Percentiles rank a stretch among this genome's conserved stretches.
Conservation (phyloP, 73 alveolate species). For the Paramecium sexaurelia region DNA sequence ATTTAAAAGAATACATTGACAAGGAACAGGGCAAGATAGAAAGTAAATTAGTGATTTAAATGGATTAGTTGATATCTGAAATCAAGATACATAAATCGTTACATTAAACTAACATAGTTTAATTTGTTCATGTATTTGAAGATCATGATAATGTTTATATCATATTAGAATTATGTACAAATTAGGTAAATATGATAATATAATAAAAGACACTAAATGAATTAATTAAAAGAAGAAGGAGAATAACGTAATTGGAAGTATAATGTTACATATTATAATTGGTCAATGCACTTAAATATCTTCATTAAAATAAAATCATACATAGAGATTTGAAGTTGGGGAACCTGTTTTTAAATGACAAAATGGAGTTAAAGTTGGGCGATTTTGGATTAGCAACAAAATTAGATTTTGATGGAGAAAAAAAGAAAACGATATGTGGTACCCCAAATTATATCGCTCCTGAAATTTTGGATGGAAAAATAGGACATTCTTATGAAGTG, state of each 20-base stretch:
- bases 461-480: slow-evolving; percentile 92
- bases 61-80: slow-evolving; percentile 84
- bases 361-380: slow-evolving; percentile 98
- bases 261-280: slow-evolving; percentile 91
- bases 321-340: slow-evolving; percentile 98
- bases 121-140: slow-evolving; percentile 96
- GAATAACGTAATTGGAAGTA: slow-evolving; percentile 94
- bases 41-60: slow-evolving; percentile 75
- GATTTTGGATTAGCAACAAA: slow-evolving; percentile 99
- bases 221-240: slow-evolving; percentile 93
- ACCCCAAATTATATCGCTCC: slow-evolving; percentile 99
- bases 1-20: slow-evolving; percentile 90
- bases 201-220: slow-evolving; percentile 90
- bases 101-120: slow-evolving; percentile 91
- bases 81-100: slow-evolving; percentile 94
- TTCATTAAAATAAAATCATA: slow-evolving; percentile 92
- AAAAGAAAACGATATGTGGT: slow-evolving; percentile 97
- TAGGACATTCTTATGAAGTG: slow-evolving; percentile 98
- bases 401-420: slow-evolving; percentile 97
- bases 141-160: slow-evolving; percentile 93
- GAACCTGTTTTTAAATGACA: slow-evolving; percentile 92
- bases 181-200: slow-evolving; percentile 64
- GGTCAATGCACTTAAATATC: slow-evolving; percentile 91
- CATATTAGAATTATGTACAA: slow-evolving; percentile 89
- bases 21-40: slow-evolving; percentile 94